Conservation (phyloP, 495 filamentous ascomycete species). For the Neurospora sublineolata region DNA sequence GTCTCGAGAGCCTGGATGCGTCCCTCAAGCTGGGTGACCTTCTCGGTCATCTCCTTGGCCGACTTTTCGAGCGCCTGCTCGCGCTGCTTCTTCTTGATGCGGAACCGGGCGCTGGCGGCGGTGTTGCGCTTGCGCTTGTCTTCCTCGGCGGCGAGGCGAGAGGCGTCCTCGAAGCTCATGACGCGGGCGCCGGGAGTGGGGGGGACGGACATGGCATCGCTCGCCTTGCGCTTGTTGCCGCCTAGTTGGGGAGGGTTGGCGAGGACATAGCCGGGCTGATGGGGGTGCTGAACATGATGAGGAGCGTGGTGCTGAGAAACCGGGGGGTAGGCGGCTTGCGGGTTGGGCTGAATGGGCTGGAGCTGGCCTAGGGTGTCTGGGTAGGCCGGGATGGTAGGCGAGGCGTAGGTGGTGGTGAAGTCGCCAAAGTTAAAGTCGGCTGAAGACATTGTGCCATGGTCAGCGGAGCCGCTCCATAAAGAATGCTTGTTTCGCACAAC, state of each 20-base stretch:
- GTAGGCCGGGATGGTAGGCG: slow-evolving; percentile 34
- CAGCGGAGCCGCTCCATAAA: slow-evolving; percentile 8
- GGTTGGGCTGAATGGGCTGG: slow-evolving; percentile 37
- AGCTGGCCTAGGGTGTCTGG: slow-evolving; percentile 31
- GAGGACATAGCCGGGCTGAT: slow-evolving; percentile 27
- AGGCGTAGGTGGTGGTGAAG: slow-evolving; percentile 33
- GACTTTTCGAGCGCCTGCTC: slow-evolving; percentile 85
- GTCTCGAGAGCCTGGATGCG: slow-evolving; percentile 79
- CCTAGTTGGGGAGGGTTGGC: slow-evolving; percentile 23
- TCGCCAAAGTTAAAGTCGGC: slow-evolving; percentile 39
- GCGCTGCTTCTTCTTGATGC: slow-evolving; percentile 98
- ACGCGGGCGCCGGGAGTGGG: slow-evolving; percentile 14
- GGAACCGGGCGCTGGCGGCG: slow-evolving; percentile 86
- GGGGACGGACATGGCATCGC: slow-evolving; percentile 23
- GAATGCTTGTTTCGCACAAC: slow-evolving; percentile 1
- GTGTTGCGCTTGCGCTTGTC: slow-evolving; percentile 96
- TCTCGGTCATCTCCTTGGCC: slow-evolving; percentile 83
- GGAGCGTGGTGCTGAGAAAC: slow-evolving; percentile 23
- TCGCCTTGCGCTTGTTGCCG: slow-evolving; percentile 44
- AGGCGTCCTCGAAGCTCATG: slow-evolving; percentile 51
- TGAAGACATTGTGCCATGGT: slow-evolving; percentile 39
- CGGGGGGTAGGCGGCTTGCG: slow-evolving; percentile 25
- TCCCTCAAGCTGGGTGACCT: slow-evolving; percentile 65
- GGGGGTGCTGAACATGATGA: neutral
- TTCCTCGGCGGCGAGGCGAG: slow-evolving; percentile 79